These are phyloP conservation scores for Aspergillus fumigatus DNA, from an alignment of 2,329 filamentous ascomycete genomes.

Conservation along the genomic window DNA sequence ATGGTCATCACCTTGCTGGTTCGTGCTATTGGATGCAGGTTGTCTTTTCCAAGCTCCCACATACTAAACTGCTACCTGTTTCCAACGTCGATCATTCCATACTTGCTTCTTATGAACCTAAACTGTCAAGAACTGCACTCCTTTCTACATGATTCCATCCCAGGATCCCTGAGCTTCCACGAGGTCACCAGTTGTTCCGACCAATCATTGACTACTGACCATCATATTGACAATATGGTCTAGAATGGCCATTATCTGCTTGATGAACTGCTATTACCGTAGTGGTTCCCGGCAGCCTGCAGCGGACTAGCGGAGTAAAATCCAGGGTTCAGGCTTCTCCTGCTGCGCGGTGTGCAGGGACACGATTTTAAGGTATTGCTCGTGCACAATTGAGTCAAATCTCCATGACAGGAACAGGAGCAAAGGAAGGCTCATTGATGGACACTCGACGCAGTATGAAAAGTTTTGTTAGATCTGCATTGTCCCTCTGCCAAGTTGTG, in stretches of 20 bases:
- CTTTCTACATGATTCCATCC: background rate
- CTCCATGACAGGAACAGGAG: background rate
- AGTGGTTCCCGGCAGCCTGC: too few species aligned
- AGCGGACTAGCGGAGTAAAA: background rate
- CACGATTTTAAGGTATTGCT: background rate
- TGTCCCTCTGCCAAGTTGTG: background rate
- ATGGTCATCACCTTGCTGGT: background rate
- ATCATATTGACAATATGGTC: background rate
- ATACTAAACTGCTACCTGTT: background rate
- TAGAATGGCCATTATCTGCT: background rate
- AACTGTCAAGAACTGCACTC: background rate
- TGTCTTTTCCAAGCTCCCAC: background rate
- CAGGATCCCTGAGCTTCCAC: background rate
- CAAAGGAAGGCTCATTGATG: background rate
- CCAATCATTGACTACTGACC: background rate
- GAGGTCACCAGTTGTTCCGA: background rate
- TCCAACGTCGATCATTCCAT: background rate
- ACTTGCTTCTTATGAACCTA: background rate
- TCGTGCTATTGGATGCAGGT: background rate
- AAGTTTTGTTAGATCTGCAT: background rate
- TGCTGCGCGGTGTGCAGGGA: background rate
- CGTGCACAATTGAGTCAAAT: background rate
- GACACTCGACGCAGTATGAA: background rate
- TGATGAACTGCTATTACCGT: background rate
- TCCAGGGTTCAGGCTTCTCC: background rate